Conservation (phyloP, 139 green algal species). For the Tetraselmis chui region DNA sequence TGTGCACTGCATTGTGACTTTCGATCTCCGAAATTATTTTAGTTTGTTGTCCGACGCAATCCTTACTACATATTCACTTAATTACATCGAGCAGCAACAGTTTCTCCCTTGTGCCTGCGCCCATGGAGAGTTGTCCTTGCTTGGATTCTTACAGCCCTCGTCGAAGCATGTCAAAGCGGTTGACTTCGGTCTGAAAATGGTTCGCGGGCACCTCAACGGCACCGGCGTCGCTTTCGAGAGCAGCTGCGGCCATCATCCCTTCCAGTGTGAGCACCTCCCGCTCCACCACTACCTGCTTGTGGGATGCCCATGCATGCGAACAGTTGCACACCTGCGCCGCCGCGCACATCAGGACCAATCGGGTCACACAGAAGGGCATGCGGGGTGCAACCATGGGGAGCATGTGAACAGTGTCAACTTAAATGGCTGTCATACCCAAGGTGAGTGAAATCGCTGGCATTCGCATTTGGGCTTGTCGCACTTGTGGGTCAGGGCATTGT, state of each 20-base stretch:
- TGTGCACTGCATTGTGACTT: too few species aligned
- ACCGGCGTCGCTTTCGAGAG: not conserved
- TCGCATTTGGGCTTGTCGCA: constrained; percentile 51
- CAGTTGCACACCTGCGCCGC: constrained; percentile 86
- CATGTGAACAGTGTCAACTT: too few species aligned
- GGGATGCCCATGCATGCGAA: constrained; percentile 55
- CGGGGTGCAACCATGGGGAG: too few species aligned
- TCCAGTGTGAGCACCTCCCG: constrained; percentile 6
- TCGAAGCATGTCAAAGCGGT: constrained; percentile 37
- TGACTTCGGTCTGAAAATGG: constrained; percentile 21
- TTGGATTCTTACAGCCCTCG: constrained; percentile 17
- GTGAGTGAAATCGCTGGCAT: constrained; percentile 47
- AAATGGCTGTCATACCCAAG: too few species aligned
- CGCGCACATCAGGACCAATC: too few species aligned
- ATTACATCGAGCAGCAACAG: too few species aligned
- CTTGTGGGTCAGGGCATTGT: constrained; percentile 40
- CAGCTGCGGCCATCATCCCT: constrained; percentile 2
- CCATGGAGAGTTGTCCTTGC: too few species aligned
- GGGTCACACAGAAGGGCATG: too few species aligned
- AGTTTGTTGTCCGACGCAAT: too few species aligned
- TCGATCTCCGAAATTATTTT: too few species aligned
- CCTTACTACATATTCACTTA: too few species aligned
- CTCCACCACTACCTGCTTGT: constrained; percentile 36
- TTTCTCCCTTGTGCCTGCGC: too few species aligned
- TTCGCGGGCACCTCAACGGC: not conserved